phyloP scores from a whole-genome alignment of 2,329 filamentous ascomycete species.

The Decorospora gaudefroyi region DNA sequence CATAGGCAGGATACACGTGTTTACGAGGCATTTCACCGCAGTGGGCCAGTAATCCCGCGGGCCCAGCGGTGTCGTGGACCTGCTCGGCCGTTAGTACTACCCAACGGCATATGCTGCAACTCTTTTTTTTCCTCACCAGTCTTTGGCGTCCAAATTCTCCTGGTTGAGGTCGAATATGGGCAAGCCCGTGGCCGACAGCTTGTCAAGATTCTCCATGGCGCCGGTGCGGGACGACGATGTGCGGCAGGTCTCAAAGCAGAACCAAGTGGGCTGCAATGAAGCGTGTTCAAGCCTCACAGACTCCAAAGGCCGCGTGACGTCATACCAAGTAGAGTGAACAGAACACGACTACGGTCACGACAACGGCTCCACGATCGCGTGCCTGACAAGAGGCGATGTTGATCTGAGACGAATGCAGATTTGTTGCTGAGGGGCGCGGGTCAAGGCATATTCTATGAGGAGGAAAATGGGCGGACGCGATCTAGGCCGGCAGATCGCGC shows the following conservation, averaged over 20 bases:
- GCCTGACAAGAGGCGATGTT: slow-evolving; percentile 4
- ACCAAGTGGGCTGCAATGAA: slow-evolving; percentile 12
- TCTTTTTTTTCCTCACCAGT: slow-evolving; percentile 29
- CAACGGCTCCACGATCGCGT: slow-evolving; percentile 7
- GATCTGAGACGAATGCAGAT: slow-evolving; percentile 1
- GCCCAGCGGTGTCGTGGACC: slow-evolving; percentile 41
- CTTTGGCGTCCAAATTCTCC: slow-evolving; percentile 33
- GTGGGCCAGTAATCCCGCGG: slow-evolving; percentile 44
- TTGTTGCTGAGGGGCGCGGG: slow-evolving; percentile 5
- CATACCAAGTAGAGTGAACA: slow-evolving; percentile 6
- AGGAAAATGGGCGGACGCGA: slow-evolving; percentile 5
- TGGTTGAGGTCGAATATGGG: slow-evolving; percentile 40
- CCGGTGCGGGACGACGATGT: slow-evolving; percentile 3
- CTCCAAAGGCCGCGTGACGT: slow-evolving; percentile 13
- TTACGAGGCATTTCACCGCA: slow-evolving; percentile 38
- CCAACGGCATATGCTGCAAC: not conserved
- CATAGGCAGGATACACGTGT: slow-evolving; percentile 48
- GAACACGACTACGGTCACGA: too few relatives aligned
- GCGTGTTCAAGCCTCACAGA: slow-evolving; percentile 5
- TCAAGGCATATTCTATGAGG: slow-evolving; percentile 1
- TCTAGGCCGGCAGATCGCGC: slow-evolving; percentile 15
- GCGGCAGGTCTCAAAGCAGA: slow-evolving; percentile 5
- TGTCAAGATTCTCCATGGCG: slow-evolving; percentile 36
- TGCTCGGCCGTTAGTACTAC: slow-evolving; percentile 15
- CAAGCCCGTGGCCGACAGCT: slow-evolving; percentile 36